Percentiles rank a stretch among this genome's conserved stretches.
phyloP scores from a whole-genome alignment of 2,329 filamentous ascomycete genomes.

The Zasmidium cellare region DNA sequence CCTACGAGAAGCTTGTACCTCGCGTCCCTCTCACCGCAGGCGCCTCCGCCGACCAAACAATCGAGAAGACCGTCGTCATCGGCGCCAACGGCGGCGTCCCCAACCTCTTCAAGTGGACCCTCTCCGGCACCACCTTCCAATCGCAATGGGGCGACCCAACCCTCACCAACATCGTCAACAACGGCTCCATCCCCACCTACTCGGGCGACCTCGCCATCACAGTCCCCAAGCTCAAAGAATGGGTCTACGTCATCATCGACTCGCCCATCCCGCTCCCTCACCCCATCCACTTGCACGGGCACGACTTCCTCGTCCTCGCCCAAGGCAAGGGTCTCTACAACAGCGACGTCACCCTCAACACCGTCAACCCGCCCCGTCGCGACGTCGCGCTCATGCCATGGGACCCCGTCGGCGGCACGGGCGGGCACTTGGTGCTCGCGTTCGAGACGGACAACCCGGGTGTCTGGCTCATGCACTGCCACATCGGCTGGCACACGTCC shows the following conservation, averaged over 20 bases:
- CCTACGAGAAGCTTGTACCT: conserved; percentile 38
- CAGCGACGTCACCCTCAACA: conserved; percentile 34
- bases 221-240: conserved; percentile 36
- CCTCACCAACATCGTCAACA: conserved; percentile 35
- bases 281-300: conserved; percentile 41
- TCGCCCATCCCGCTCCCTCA: conserved; percentile 38
- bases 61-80: conserved; percentile 35
- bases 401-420: conserved; percentile 10
- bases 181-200: conserved; percentile 37
- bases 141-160: conserved; percentile 42
- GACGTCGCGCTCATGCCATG: conserved; percentile 50
- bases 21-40: conserved; percentile 31
- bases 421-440: conserved; percentile 51
- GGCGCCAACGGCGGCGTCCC: conserved; percentile 30
- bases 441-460: conserved; percentile 57
- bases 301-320: conserved; percentile 38
- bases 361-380: conserved; percentile 48
- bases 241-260: conserved; percentile 49
- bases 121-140: conserved; percentile 43
- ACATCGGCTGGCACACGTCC: conserved; percentile 60
- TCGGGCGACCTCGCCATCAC: conserved; percentile 39
- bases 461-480: conserved; percentile 47
- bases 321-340: conserved; percentile 30
- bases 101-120: conserved; percentile 43
- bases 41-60: conserved; percentile 26